These are phyloP conservation scores for Cryptococcus sp. DNA, from an alignment of 1,284 basidiomycete genomes.

Conservation along the genomic window DNA sequence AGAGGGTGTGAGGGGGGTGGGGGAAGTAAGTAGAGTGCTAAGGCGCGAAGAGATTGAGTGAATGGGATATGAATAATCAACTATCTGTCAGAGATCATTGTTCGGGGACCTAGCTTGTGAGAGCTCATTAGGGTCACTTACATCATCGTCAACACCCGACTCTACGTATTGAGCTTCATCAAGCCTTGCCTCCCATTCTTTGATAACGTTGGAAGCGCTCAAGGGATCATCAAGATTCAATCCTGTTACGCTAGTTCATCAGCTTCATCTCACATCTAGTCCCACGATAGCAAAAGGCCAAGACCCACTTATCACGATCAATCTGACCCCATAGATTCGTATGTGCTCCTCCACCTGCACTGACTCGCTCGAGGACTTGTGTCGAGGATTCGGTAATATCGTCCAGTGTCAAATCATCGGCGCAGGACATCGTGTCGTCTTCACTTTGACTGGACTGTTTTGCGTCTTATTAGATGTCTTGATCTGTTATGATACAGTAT, in stretches of 20 bases:
- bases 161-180: constrained; percentile 41
- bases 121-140: constrained; percentile 15
- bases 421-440: constrained; percentile 47
- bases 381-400: constrained; percentile 37
- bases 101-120: too few species aligned
- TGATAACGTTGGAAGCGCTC: constrained; percentile 44
- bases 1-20: constrained; percentile 41
- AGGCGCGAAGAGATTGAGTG: constrained; percentile 41
- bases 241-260: constrained; percentile 37
- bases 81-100: constrained; percentile 14
- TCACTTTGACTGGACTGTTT: too few species aligned
- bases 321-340: constrained; percentile 46
- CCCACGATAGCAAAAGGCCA: neutral
- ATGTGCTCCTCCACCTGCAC: constrained; percentile 44
- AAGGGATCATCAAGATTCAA: constrained; percentile 39
- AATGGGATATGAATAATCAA: constrained; percentile 48
- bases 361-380: constrained; percentile 43
- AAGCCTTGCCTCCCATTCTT: constrained; percentile 47
- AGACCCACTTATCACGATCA: constrained; percentile 45
- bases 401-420: constrained; percentile 46
- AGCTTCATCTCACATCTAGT: constrained; percentile 5
- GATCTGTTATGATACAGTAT: too few species aligned
- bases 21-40: constrained; percentile 41
- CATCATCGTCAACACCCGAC: constrained; percentile 48
- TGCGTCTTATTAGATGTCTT: too few species aligned